Conservation (phyloP, 805 yeast species). For the Suhomyces faveliae region DNA sequence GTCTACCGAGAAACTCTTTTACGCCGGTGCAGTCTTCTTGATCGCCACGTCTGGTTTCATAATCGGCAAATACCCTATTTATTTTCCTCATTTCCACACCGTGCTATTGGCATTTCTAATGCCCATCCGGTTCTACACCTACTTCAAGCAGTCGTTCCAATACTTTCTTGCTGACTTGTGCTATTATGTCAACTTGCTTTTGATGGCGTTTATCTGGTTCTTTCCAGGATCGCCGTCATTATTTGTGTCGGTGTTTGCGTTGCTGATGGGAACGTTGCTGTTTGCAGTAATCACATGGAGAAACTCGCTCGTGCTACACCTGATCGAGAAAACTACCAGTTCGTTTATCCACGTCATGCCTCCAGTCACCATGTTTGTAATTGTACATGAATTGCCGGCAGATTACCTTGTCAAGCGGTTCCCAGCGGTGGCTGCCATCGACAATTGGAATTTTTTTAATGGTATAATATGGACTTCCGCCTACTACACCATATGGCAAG, state of each 20-base stretch:
- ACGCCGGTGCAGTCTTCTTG: constrained; percentile 65
- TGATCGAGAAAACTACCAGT: constrained; percentile 88
- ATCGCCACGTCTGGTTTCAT: constrained; percentile 72
- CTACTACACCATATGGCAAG: constrained; percentile 88
- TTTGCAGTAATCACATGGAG: constrained; percentile 97
- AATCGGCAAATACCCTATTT: constrained; percentile 74
- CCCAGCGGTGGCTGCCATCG: constrained; percentile 72
- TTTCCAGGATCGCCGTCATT: constrained; percentile 71
- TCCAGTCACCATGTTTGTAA: constrained; percentile 80
- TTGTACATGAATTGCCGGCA: constrained; percentile 71
- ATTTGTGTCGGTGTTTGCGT: constrained; percentile 80
- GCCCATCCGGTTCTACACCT: constrained; percentile 84
- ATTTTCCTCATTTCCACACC: constrained; percentile 76
- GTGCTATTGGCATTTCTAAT: constrained; percentile 56
- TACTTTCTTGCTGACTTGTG: constrained; percentile 91
- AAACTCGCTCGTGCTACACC: constrained; percentile 87
- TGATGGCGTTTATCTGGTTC: constrained; percentile 75
- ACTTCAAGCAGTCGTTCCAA: constrained; percentile 75
- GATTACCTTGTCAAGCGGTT: constrained; percentile 57
- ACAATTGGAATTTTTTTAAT: constrained; percentile 64
- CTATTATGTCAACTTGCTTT: constrained; percentile 77
- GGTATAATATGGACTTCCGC: constrained; percentile 79
- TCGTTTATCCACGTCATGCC: constrained; percentile 91
- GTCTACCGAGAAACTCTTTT: constrained; percentile 69
- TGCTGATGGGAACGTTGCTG: constrained; percentile 83